phyloP scores from a whole-genome alignment of 2,329 filamentous ascomycete genomes.

The Cadophora gregata region DNA sequence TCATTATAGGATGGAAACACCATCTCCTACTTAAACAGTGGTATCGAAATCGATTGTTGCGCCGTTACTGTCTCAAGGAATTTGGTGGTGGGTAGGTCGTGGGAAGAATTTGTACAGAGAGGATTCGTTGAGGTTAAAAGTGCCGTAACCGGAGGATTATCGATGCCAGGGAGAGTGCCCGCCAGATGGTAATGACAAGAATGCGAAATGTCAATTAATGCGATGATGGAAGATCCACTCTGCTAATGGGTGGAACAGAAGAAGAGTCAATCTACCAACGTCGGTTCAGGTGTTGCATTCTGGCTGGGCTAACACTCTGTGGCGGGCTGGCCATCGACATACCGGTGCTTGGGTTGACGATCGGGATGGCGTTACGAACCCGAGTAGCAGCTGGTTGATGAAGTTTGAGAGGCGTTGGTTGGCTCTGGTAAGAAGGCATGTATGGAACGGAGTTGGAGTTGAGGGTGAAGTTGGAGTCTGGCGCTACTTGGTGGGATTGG shows the following conservation, averaged over 20 bases:
- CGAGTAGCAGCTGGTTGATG: conserved; percentile 91
- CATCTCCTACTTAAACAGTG: conserved; percentile 42
- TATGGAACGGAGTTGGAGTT: conserved; percentile 71
- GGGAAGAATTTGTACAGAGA: conserved; percentile 44
- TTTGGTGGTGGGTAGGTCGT: conserved; percentile 32
- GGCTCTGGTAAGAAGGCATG: conserved; percentile 70
- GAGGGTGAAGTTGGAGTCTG: conserved; percentile 77
- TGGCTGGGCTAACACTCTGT: conserved; percentile 68
- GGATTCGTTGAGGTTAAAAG: conserved; percentile 43
- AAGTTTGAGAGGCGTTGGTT: conserved; percentile 74
- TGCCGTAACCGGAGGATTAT: conserved; percentile 40
- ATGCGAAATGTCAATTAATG: conserved; percentile 42
- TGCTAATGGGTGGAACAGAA: conserved; percentile 33
- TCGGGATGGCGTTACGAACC: conserved; percentile 93
- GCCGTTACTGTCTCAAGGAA: conserved; percentile 44
- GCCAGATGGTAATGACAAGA: conserved; percentile 41
- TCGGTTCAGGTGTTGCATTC: conserved; percentile 55
- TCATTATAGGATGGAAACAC: conserved; percentile 39
- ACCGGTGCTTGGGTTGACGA: conserved; percentile 94
- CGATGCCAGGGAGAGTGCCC: conserved; percentile 42
- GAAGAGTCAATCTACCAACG: conserved; percentile 39
- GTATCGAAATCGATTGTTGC: conserved; percentile 45
- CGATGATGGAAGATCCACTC: conserved; percentile 36
- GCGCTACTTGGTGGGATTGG: conserved; percentile 78
- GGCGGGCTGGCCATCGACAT: conserved; percentile 83